Evolutionary conservation across 2,329 filamentous ascomycete genomes (phyloP), one percentile per base, ranked within the genome.

Genomic region (Phialemoniopsis sp.): DNA sequence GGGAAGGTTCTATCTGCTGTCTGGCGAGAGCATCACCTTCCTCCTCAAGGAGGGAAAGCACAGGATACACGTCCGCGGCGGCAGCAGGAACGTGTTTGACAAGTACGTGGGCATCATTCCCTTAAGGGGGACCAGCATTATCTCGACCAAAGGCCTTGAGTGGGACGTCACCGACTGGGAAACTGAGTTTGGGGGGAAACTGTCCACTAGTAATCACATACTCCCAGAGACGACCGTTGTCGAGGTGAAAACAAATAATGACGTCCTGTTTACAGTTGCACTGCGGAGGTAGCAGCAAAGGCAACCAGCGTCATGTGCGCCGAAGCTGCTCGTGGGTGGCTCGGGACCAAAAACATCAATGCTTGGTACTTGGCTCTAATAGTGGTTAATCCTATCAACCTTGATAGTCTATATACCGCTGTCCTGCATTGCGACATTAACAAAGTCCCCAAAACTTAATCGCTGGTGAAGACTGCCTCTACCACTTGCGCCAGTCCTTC

Each of bases 161-260:
- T 98, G 93, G 93, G 89, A 98, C 62, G 87, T 98, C 2, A 58
- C 72, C 43, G 70, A 88, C 44, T 95, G 91, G 89, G 65, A 76
- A 48, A 95, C 86, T 1, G 71, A 77, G 52, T 85, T 93, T 56
- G 85, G 86, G 8, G 82, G 80, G 1, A 73, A 76, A 48, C 55
- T 91, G 43, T 90, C 86, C 57, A 91, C 87, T 41, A 93, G 87
- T 60, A 93, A 93, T 60, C 84, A 89, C 52, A 77, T 90, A 18
- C 50, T 73, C 44, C 74, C 73, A 0, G 67, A 68, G 34, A 77
- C 74, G 4, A 69, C 73, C 36, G 72, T 79, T 4, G 74, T 89
- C 16, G 72, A 78, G 47, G 66, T 91, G 29, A 63, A 75, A 54
- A 82, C 82, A 17, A 75, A 71, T 26, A 75, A 70, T 46, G 76